Percentiles rank a stretch among this genome's conserved stretches.
Conservation (phyloP, 495 filamentous ascomycete genomes). For the Pseudevernia furfuracea region DNA sequence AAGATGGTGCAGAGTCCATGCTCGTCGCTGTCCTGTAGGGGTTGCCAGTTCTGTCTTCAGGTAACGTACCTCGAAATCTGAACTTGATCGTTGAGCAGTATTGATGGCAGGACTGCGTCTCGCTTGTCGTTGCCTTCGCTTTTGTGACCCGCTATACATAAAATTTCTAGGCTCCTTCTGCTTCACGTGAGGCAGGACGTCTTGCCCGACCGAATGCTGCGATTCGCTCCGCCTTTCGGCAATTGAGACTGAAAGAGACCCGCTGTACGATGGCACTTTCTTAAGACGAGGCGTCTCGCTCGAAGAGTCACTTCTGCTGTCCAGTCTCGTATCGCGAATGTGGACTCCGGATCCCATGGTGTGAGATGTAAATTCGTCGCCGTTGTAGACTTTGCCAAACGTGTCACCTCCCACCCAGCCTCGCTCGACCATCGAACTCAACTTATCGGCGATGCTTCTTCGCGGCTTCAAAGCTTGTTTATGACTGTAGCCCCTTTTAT, state of each 20-base stretch:
- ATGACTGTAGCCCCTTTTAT: background rate
- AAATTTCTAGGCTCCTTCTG: background rate
- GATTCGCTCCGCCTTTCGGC: background rate
- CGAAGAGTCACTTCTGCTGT: conserved; percentile 1
- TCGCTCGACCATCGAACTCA: conserved; percentile 12
- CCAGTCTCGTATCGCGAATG: background rate
- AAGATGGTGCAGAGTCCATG: conserved; percentile 3
- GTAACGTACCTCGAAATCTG: background rate
- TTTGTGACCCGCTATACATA: background rate
- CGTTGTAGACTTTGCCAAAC: conserved; percentile 5
- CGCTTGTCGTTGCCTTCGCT: background rate
- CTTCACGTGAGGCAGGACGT: background rate
- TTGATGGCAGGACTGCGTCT: background rate
- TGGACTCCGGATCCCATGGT: background rate
- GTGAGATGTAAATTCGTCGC: background rate
- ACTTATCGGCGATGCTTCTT: conserved; percentile 12
- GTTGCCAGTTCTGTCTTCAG: background rate
- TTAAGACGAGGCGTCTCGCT: background rate
- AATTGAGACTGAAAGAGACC: background rate
- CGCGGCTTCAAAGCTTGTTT: conserved; percentile 1
- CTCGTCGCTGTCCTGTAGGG: background rate
- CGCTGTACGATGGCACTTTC: background rate
- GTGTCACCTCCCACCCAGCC: conserved; percentile 1
- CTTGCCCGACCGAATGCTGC: background rate
- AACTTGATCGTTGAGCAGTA: background rate